These are phyloP conservation scores for Trypanosomatidae sp. DNA, from an alignment of 208 protist genomes.

Conservation along the genomic window DNA sequence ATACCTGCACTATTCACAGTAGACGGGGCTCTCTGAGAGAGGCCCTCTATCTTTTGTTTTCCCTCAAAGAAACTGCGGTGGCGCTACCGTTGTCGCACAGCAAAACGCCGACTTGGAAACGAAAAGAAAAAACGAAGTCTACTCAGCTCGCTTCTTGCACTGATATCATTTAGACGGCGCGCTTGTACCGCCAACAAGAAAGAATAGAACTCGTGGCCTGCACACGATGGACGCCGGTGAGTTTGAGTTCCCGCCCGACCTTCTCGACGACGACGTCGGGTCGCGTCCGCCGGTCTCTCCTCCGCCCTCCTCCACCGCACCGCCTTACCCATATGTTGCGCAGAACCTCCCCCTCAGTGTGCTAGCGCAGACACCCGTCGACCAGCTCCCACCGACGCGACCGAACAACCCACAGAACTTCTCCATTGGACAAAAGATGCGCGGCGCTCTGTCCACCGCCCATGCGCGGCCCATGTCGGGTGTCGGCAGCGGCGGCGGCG, in stretches of 20 bases:
- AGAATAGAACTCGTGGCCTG: no score
- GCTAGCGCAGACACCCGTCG: slow-evolving; percentile 56
- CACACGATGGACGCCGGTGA: slow-evolving; percentile 53
- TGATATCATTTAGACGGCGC: no score
- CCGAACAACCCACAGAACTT: slow-evolving; percentile 38
- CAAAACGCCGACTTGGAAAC: no score
- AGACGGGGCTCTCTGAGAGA: no score
- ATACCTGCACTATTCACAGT: no score
- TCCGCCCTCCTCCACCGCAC: slow-evolving; percentile 4
- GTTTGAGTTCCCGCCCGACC: slow-evolving; percentile 85
- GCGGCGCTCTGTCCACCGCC: slow-evolving; percentile 25
- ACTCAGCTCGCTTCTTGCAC: no score
- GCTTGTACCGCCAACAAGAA: neutral
- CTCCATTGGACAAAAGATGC: slow-evolving; percentile 66
- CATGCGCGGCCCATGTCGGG: slow-evolving; percentile 7
- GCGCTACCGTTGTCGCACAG: no score
- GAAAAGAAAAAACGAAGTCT: no score
- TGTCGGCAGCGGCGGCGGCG: neutral
- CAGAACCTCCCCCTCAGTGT: slow-evolving; percentile 44
- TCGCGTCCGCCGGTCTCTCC: no score
- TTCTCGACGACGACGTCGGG: slow-evolving; percentile 35
- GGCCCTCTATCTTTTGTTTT: no score
- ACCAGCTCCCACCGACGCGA: slow-evolving; percentile 78
- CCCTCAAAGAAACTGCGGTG: no score
- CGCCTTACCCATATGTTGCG: neutral